Conservation (phyloP, 1,284 basidiomycete species). For the Schizophyllum amplum region DNA sequence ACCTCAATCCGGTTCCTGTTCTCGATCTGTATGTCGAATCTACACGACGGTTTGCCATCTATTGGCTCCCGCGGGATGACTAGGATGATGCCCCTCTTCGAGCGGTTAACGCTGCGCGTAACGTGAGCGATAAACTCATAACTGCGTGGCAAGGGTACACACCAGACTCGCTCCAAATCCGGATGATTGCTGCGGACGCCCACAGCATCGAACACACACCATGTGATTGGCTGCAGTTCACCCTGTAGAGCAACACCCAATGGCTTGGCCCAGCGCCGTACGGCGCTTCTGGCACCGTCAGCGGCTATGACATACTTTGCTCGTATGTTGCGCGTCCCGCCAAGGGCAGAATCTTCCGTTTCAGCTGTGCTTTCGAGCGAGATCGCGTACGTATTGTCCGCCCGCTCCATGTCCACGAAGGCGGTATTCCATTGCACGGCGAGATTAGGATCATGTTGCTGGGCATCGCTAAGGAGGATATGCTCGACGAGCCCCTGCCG, state of each 20-base stretch:
- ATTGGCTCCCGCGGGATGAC: neutral
- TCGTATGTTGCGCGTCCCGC: neutral
- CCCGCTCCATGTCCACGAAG: slow-evolving; percentile 1
- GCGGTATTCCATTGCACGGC: neutral
- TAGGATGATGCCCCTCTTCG: neutral
- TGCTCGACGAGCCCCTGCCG: slow-evolving; percentile 2
- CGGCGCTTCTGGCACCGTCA: neutral
- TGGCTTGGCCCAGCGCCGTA: slow-evolving; percentile 1
- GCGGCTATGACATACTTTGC: neutral
- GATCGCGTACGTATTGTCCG: neutral
- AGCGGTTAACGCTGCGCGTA: neutral
- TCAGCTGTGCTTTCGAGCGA: neutral
- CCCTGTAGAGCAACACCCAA: neutral
- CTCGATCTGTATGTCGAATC: slow-evolving; percentile 2
- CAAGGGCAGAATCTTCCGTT: neutral
- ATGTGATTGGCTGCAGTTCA: neutral
- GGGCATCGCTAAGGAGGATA: neutral
- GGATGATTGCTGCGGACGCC: slow-evolving; percentile 1
- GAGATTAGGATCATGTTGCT: neutral
- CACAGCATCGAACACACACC: slow-evolving; percentile 3
- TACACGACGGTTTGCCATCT: neutral
- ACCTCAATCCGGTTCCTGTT: neutral
- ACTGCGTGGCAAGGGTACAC: neutral
- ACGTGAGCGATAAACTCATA: neutral
- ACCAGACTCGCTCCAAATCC: slow-evolving; percentile 1